Evolutionary conservation across 371 early-diverging fungal genomes (phyloP).

Genomic region (Rozella allomycis): DNA sequence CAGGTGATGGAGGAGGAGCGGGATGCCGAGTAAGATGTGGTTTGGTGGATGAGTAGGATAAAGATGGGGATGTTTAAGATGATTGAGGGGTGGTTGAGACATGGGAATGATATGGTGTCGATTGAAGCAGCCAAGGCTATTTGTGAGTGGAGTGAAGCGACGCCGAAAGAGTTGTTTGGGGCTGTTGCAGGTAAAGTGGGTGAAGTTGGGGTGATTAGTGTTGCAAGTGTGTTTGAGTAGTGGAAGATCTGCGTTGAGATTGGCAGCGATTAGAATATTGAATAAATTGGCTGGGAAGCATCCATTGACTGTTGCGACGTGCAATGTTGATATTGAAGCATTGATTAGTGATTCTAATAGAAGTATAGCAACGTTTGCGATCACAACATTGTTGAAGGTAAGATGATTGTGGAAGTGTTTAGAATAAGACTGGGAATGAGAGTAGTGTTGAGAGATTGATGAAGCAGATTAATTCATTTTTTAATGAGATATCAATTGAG

Average conservation of each 20-base stretch:
- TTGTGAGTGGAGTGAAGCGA: conserved; percentile 61
- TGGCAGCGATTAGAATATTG: conserved; percentile 86
- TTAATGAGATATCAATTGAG: conserved; percentile 92
- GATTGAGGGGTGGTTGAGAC: conserved; percentile 71
- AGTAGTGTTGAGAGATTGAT: conserved; percentile 87
- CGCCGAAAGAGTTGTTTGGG: conserved; percentile 61
- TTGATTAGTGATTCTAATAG: conserved; percentile 87
- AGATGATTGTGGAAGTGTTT: background rate
- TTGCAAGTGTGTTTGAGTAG: conserved; percentile 78
- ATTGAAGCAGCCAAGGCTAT: conserved; percentile 93
- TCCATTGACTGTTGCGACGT: conserved; percentile 68
- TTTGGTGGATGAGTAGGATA: background rate
- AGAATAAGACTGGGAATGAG: conserved; percentile 71
- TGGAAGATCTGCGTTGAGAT: conserved; percentile 73
- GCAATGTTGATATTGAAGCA: conserved; percentile 92
- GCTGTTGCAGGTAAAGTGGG: conserved; percentile 55
- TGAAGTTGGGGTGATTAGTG: conserved; percentile 22
- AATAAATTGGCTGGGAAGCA: conserved; percentile 69
- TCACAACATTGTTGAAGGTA: conserved; percentile 82
- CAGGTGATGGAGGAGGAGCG: conserved; percentile 79
- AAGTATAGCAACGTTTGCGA: conserved; percentile 92
- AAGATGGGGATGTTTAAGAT: conserved; percentile 35
- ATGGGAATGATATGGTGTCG: conserved; percentile 89
- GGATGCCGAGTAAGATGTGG: conserved; percentile 1
- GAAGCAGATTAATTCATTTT: conserved; percentile 89